Evolutionary conservation across 129 eudicot species (phyloP).

Genomic region (Pittosporum tobira): DNA sequence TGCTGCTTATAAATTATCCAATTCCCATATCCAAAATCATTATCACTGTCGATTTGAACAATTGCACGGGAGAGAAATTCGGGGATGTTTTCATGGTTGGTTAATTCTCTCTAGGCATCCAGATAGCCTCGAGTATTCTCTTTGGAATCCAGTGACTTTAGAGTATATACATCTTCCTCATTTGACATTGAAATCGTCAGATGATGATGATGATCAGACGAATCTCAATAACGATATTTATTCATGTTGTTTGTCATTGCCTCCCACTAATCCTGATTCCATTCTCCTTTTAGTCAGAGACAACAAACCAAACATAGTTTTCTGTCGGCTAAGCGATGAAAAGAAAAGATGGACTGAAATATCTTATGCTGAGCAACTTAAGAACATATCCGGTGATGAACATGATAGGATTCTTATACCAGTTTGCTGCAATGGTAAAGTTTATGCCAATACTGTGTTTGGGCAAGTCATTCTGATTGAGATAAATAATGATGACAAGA

Average conservation of each 20-base stretch:
- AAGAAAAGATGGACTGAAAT: constrained; percentile 8
- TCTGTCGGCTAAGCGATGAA: background rate
- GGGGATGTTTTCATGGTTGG: background rate
- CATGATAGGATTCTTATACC: background rate
- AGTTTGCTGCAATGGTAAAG: constrained; percentile 12
- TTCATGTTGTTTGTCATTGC: background rate
- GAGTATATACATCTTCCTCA: background rate
- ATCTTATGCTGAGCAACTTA: constrained; percentile 10
- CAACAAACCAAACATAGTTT: background rate
- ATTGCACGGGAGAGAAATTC: background rate
- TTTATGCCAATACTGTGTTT: background rate
- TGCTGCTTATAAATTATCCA: too few relatives aligned
- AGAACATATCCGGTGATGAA: background rate
- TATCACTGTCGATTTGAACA: background rate
- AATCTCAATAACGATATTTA: background rate
- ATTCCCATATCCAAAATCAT: background rate
- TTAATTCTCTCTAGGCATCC: background rate
- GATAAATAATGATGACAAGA: background rate
- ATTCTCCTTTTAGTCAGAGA: background rate
- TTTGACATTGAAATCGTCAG: background rate
- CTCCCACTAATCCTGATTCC: background rate
- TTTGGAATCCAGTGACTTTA: background rate
- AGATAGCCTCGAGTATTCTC: background rate
- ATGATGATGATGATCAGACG: background rate
- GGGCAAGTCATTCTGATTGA: constrained; percentile 2